Percentiles rank a stretch among this genome's conserved stretches.
Evolutionary conservation across 2,329 filamentous ascomycete genomes (phyloP).

Genomic region (Didymella pinodella): DNA sequence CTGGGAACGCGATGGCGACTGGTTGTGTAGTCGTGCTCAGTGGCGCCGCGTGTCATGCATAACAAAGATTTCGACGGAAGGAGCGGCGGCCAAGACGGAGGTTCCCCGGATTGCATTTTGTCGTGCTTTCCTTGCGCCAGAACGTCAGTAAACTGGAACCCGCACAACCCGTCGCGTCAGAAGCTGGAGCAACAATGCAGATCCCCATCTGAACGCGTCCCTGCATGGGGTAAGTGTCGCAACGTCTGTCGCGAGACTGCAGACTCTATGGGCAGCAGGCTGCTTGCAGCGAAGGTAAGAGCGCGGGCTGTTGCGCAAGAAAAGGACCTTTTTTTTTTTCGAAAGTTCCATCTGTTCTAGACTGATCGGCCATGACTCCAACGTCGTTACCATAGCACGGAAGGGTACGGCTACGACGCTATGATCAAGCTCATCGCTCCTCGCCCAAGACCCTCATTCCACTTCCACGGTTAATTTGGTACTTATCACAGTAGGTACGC

Average conservation of each 20-base stretch:
- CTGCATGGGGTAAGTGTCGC: constrained; percentile 1
- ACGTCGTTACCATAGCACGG: constrained; percentile 1
- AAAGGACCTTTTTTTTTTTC: constrained; percentile 2
- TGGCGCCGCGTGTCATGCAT: constrained; percentile 15
- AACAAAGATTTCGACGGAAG: constrained; percentile 10
- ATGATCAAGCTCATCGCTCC: constrained; percentile 9
- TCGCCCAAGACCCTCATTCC: constrained; percentile 3
- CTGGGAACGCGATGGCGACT: constrained; percentile 15
- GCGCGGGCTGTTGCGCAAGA: not conserved
- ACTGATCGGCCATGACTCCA: constrained; percentile 9
- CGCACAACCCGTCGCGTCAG: constrained; percentile 4
- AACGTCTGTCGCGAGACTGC: not conserved
- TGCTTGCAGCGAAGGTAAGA: not conserved
- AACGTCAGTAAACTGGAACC: constrained; percentile 20
- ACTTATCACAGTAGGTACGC: not conserved
- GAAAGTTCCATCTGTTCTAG: constrained; percentile 10
- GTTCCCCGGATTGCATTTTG: constrained; percentile 4
- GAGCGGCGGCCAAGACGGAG: constrained; percentile 21
- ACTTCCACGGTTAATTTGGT: constrained; percentile 1
- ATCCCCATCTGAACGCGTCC: constrained; percentile 13
- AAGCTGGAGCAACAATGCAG: constrained; percentile 10
- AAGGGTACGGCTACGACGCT: constrained; percentile 3
- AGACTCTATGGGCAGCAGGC: not conserved
- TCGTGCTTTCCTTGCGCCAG: not conserved
- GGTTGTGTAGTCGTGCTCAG: not conserved